Evolutionary conservation across 176 grass and related monocot species (phyloP).

Genomic region (Themeda triandra): DNA sequence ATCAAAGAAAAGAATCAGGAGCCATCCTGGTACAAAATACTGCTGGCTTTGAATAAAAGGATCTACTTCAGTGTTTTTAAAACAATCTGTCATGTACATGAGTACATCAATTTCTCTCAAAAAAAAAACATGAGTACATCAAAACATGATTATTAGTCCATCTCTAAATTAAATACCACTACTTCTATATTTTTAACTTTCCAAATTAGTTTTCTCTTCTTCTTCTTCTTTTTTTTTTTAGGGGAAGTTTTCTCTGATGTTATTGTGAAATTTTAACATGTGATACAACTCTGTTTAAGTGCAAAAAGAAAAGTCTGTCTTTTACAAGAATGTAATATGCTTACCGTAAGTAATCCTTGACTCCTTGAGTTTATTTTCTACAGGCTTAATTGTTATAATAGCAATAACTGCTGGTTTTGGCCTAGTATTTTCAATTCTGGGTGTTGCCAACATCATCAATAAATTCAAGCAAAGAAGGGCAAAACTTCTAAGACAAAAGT

Average conservation of each 20-base stretch:
- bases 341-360: background rate
- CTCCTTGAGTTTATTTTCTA: background rate
- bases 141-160: too few relatives aligned
- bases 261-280: background rate
- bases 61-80: background rate
- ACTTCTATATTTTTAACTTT: too few relatives aligned
- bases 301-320: background rate
- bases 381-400: constrained; percentile 40
- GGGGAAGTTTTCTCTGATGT: background rate
- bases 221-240: too few relatives aligned
- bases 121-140: too few relatives aligned
- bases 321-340: background rate
- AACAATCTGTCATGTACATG: too few relatives aligned
- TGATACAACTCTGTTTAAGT: background rate
- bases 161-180: too few relatives aligned
- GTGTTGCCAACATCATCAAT: background rate
- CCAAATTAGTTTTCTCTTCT: too few relatives aligned
- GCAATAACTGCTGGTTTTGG: constrained; percentile 31
- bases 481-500: constrained; percentile 17
- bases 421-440: constrained; percentile 11
- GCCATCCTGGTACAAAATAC: constrained; percentile 18
- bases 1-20: constrained; percentile 14
- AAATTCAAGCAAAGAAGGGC: constrained; percentile 25
- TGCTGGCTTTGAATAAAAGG: background rate
- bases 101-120: too few relatives aligned